These are phyloP conservation scores for Turnera subulata DNA, from an alignment of 345 rosid genomes.

Conservation along the genomic window DNA sequence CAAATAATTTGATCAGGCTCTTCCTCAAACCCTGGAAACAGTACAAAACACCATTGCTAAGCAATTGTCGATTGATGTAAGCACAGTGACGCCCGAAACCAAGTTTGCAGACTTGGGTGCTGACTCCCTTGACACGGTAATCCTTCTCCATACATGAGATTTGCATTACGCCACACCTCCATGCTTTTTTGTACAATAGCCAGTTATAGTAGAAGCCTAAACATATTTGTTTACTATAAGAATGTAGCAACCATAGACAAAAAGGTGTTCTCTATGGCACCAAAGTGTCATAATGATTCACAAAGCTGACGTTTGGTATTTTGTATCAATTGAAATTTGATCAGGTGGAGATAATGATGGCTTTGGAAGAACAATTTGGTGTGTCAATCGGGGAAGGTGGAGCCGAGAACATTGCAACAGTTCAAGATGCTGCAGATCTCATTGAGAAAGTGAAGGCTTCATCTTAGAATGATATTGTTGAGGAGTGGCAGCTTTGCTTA, in stretches of 20 bases:
- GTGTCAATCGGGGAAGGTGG: constrained; percentile 61
- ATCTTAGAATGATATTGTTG: constrained; percentile 1
- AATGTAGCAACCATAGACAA: not conserved
- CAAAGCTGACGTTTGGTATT: too few species aligned
- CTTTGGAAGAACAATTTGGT: constrained; percentile 58
- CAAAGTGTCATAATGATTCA: too few species aligned
- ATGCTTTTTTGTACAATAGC: too few species aligned
- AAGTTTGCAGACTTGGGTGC: constrained; percentile 69
- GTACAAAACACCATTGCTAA: constrained; percentile 57
- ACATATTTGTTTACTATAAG: not conserved
- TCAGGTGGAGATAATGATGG: constrained; percentile 67
- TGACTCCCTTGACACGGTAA: constrained; percentile 65
- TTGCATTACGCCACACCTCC: too few species aligned
- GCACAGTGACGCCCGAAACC: constrained; percentile 50
- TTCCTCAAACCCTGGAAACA: constrained; percentile 41
- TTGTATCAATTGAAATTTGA: not conserved
- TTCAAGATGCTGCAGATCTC: constrained; percentile 63
- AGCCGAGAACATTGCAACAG: constrained; percentile 50
- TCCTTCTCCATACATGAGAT: too few species aligned
- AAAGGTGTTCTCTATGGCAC: not conserved
- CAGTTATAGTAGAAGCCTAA: too few species aligned
- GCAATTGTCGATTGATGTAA: constrained; percentile 52
- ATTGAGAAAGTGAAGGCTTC: constrained; percentile 51
- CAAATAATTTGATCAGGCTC: constrained; percentile 26
- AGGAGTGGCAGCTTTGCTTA: not conserved